Percentiles rank a stretch among this genome's conserved stretches.
These are phyloP conservation scores for Phytophthora capsici DNA, from an alignment of 352 stramenopile genomes.

Conservation along the genomic window DNA sequence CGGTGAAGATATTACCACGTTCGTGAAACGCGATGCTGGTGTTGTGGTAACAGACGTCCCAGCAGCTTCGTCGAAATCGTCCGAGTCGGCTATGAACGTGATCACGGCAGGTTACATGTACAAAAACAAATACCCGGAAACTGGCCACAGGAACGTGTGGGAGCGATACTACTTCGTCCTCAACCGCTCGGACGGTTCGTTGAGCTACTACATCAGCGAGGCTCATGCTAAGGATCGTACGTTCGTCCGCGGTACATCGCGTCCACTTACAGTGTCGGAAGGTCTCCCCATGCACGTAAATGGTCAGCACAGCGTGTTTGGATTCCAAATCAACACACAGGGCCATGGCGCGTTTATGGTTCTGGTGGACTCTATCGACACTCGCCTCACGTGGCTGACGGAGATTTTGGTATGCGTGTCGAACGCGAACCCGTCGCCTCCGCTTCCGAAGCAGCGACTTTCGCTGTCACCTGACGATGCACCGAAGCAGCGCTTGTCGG, in stretches of 20 bases:
- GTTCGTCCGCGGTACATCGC: conserved; percentile 81
- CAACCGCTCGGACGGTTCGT: conserved; percentile 69
- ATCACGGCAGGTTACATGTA: conserved; percentile 90
- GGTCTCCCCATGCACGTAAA: conserved; percentile 74
- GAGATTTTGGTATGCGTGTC: conserved; percentile 79
- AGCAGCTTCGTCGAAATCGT: conserved; percentile 36
- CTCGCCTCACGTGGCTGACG: conserved; percentile 80
- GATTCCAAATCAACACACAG: conserved; percentile 89
- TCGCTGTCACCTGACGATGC: conserved; percentile 62
- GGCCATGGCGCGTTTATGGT: conserved; percentile 87
- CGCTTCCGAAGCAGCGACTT: conserved; percentile 51
- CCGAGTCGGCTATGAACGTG: conserved; percentile 56
- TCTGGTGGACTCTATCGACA: conserved; percentile 86
- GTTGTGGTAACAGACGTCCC: conserved; percentile 71
- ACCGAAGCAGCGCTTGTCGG: conserved; percentile 42
- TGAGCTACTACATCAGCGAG: conserved; percentile 90
- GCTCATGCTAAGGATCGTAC: conserved; percentile 85
- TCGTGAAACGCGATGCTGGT: conserved; percentile 78
- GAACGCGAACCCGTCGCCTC: conserved; percentile 45
- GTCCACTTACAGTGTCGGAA: conserved; percentile 82
- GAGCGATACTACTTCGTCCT: conserved; percentile 89
- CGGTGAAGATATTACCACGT: conserved; percentile 85
- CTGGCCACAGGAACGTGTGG: conserved; percentile 81
- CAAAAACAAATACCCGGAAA: conserved; percentile 87
- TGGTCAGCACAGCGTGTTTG: conserved; percentile 77